Percentiles rank a stretch among this genome's conserved stretches.
Evolutionary conservation across 495 filamentous ascomycete species (phyloP).

Genomic region (Hypomontagnella monticulosa): DNA sequence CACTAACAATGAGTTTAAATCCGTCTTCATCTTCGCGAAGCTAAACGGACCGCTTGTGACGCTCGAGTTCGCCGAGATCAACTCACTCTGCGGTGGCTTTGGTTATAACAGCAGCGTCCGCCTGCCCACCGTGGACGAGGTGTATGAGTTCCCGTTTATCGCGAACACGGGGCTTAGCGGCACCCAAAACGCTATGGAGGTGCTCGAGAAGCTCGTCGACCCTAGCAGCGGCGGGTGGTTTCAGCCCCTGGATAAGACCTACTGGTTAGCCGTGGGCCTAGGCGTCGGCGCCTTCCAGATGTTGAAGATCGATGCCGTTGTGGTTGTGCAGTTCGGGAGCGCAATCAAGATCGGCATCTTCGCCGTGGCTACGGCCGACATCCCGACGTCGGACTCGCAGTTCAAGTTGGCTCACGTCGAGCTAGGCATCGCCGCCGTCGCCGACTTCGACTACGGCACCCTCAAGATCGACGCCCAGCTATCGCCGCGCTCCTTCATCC

Average conservation of each 20-base stretch:
- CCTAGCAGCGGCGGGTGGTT: slow-evolving; percentile 16
- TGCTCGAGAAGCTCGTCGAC: slow-evolving; percentile 12
- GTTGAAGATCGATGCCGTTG: slow-evolving; percentile 50
- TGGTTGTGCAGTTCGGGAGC: slow-evolving; percentile 45
- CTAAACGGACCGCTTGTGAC: slow-evolving; percentile 57
- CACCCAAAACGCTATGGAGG: slow-evolving; percentile 13
- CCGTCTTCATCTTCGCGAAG: slow-evolving; percentile 52
- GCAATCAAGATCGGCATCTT: slow-evolving; percentile 52
- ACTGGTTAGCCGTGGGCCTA: slow-evolving; percentile 57
- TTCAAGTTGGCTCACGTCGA: slow-evolving; percentile 53
- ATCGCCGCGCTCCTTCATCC: slow-evolving; percentile 54
- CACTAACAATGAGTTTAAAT: too few relatives aligned
- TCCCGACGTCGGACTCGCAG: slow-evolving; percentile 42
- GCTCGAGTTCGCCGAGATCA: slow-evolving; percentile 54
- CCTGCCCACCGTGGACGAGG: slow-evolving; percentile 45
- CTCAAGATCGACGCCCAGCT: slow-evolving; percentile 56
- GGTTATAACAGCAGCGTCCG: slow-evolving; percentile 55
- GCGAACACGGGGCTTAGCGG: slow-evolving; percentile 2
- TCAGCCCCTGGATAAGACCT: slow-evolving; percentile 25
- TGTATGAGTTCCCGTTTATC: slow-evolving; percentile 56
- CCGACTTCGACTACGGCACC: slow-evolving; percentile 51
- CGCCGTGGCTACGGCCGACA: slow-evolving; percentile 49
- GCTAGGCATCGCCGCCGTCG: slow-evolving; percentile 47
- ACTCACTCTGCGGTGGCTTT: slow-evolving; percentile 53
- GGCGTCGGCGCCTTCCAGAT: slow-evolving; percentile 55